Conservation (phyloP, 2,329 filamentous ascomycete genomes). For the Pseudopithomyces maydicus region DNA sequence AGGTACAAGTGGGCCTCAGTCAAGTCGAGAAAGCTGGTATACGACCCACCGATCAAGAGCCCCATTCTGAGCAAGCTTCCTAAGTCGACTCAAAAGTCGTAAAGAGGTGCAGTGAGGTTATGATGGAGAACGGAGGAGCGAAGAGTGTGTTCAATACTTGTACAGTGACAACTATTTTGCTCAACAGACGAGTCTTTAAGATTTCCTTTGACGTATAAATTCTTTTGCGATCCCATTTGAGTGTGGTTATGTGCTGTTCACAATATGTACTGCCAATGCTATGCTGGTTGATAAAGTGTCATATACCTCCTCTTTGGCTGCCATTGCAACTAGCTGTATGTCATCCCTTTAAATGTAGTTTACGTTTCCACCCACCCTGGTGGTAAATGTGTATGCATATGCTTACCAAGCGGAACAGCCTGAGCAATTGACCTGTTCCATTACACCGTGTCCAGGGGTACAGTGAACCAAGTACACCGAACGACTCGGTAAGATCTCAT, state of each 20-base stretch:
- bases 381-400: too few relatives aligned
- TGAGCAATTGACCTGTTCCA: too few relatives aligned
- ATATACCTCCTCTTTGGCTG: not conserved
- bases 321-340: too few relatives aligned
- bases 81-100: constrained; percentile 43
- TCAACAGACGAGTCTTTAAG: constrained; percentile 35
- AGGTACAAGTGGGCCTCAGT: constrained; percentile 96
- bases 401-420: too few relatives aligned
- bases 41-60: constrained; percentile 69
- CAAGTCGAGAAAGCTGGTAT: constrained; percentile 93
- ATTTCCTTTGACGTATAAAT: constrained; percentile 35
- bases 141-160: constrained; percentile 45
- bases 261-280: constrained; percentile 16
- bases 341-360: too few relatives aligned
- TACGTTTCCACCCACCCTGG: too few relatives aligned
- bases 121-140: constrained; percentile 14
- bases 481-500: too few relatives aligned
- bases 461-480: too few relatives aligned
- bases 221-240: constrained; percentile 14
- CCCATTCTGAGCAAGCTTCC: constrained; percentile 35
- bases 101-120: constrained; percentile 29
- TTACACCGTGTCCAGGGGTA: too few relatives aligned
- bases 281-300: not conserved
- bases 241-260: constrained; percentile 14
- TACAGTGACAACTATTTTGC: constrained; percentile 44